phyloP scores from a whole-genome alignment of 2,329 filamentous ascomycete species.

The Aspergillus neoniger region DNA sequence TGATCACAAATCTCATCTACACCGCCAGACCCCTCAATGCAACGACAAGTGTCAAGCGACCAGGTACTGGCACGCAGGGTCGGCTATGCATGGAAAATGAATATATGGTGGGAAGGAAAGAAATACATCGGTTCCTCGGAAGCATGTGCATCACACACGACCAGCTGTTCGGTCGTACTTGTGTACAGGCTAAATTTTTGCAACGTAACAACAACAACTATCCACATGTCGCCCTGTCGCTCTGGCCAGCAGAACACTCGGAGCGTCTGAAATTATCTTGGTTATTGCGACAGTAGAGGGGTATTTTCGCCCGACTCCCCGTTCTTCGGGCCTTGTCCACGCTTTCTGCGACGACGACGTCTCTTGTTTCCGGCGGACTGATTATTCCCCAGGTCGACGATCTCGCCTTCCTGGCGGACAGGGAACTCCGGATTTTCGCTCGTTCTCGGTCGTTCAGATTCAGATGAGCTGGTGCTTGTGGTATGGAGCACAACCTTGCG shows the following conservation, averaged over 20 bases:
- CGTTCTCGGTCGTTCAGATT: conserved; percentile 25
- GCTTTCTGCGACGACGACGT: conserved; percentile 28
- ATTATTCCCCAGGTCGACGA: conserved; percentile 16
- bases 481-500: conserved; percentile 75
- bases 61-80: background rate
- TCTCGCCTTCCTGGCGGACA: conserved; percentile 16
- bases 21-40: background rate
- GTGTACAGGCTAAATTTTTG: background rate
- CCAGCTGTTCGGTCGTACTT: background rate
- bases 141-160: background rate
- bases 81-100: background rate
- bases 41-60: background rate
- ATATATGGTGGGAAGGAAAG: background rate
- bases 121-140: background rate
- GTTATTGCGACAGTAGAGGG: conserved; percentile 18
- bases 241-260: conserved; percentile 24
- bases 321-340: conserved; percentile 15
- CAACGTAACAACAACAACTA: background rate
- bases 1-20: background rate
- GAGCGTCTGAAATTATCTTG: background rate
- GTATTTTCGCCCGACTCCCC: conserved; percentile 16
- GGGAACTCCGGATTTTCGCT: conserved; percentile 11
- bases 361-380: conserved; percentile 23
- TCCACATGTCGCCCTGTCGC: conserved; percentile 1
- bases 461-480: conserved; percentile 58